phyloP scores from a whole-genome alignment of 257 asterid genomes.

The Nicotiana paniculata region DNA sequence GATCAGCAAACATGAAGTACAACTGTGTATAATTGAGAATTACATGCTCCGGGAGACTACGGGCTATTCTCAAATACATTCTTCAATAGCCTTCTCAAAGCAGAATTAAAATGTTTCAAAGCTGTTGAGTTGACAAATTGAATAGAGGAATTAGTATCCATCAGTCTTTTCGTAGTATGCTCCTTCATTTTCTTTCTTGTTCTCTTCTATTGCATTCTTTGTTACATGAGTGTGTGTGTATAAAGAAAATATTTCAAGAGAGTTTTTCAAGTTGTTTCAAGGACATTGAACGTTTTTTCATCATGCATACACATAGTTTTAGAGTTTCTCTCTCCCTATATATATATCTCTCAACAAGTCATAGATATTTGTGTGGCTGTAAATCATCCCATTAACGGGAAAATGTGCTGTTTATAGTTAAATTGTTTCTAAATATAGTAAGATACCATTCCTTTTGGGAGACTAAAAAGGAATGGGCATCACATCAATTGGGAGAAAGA shows the following conservation, averaged over 20 bases:
- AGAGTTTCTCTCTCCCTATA: not conserved
- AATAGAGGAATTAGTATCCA: not conserved
- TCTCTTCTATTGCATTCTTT: not conserved
- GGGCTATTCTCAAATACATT: not conserved
- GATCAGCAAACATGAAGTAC: not conserved
- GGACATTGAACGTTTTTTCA: not conserved
- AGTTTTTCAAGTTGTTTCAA: not conserved
- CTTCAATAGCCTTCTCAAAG: not conserved
- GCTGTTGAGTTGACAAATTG: not conserved
- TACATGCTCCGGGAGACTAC: not conserved
- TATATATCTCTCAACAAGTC: not conserved
- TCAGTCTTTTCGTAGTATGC: not conserved
- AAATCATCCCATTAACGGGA: too few relatives aligned
- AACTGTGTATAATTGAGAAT: not conserved
- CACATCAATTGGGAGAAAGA: too few relatives aligned
- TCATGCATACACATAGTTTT: not conserved
- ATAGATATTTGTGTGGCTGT: too few relatives aligned
- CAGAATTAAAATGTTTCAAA: not conserved
- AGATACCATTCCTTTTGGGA: too few relatives aligned
- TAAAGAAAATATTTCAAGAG: not conserved
- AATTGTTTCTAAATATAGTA: too few relatives aligned
- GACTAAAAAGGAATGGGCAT: too few relatives aligned
- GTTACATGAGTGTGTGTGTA: not conserved
- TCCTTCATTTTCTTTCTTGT: not conserved
- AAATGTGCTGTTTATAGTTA: too few relatives aligned